Evolutionary conservation across 2,329 filamentous ascomycete species (phyloP), one percentile per base, ranked within the genome.

Genomic region (Nigrospora osmanthi): DNA sequence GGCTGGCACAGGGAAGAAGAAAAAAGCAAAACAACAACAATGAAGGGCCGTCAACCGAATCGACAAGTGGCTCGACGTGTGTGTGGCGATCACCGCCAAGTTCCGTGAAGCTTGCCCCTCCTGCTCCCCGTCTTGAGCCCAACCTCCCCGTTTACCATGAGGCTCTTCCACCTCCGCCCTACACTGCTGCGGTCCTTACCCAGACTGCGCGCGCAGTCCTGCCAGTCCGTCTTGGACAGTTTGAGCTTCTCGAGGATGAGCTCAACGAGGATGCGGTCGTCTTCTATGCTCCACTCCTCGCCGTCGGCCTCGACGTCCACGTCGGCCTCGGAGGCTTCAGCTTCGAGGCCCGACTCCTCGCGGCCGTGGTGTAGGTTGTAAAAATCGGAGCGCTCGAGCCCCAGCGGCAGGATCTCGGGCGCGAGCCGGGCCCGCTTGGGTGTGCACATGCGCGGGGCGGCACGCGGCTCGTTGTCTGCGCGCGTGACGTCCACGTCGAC

Each of bases 231-330:
- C 62, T 79, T 82, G 53, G 73, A 75, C 17, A 85, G 69, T 62
- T 76, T 76, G 45, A 85, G 69, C 66, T 84, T 84, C 58, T 82
- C 79, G 6, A 85, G 67, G 35, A 85, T 78, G 15, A 85, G 70
- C 62, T 84, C 80, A n/a, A 85, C 77, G 2, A 85, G 68, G 46
- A 82, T 69, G 46, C 78, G 70, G 58, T 85, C 81, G 49, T 85
- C 80, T 50, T 84, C 80, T 2, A 69, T 68, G 47, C 72, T 80
- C 81, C 81, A 85, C 35, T 65, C 63, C 46, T 69, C 65, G 44
- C 67, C 70, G 47, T 74, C 72, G 28, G 64, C 54, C 33, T 71
- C 68, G 28, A 64, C 54, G 31, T 71, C 68, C 14, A 71, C 60
- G 34, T 69, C 66, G 1, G 63, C 64, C 35, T 69, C 66, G 1